Base-by-base conservation (phyloP, 352 stramenopile genomes). In the Globisporangium nunn region DNA sequence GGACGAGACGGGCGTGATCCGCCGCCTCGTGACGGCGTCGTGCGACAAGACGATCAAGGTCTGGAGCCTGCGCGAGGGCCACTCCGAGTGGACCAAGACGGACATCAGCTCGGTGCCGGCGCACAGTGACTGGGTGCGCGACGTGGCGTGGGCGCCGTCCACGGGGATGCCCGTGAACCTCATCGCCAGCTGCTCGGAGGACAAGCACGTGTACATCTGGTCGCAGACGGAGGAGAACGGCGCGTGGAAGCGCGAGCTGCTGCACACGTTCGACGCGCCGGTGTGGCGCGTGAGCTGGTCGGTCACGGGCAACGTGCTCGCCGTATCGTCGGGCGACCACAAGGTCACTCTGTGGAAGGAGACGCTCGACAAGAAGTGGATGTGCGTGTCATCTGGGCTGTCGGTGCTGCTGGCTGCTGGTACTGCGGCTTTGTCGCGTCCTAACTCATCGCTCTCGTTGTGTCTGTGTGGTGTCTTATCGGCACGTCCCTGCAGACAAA, bases 251-350 rank as follows among this genome's bases (percentile, higher is more conserved):
- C 81, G 90, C 48, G 89, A 91, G 41, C 63, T 98, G 54, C 78
- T 99, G 62, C 80, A 98, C 61, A 89, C 76, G 41, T 99, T 99
- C 64, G 87, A 98, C 46, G 91, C 91, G 45, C 94, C 96, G 0
- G 96, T 99, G 50, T 99, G 97, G 97, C 92, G 96, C 68, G 88
- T 99, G 51, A 98, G 89, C 81, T 99, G 97, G 97, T 98, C 87
- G 50, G 78, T 99, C 58, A 99, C 96, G 28, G 97, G 96, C 52
- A 98, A 98, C 67, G 92, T 99, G 50, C 78, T 99, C 40, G 97
- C 97, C 8, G 96, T 99, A 37, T 98, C 91, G 33, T 96, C 92
- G 54, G 97, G 96, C 50, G 96, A 99, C 78, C 90, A 98, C 72
- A 91, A 96, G 77, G 96, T 99, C 5, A 97, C 90, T 46, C 70